Evolutionary conservation across 2,329 filamentous ascomycete species (phyloP), one percentile per base, ranked within the genome.

Genomic region (Verticillium klebahnii): DNA sequence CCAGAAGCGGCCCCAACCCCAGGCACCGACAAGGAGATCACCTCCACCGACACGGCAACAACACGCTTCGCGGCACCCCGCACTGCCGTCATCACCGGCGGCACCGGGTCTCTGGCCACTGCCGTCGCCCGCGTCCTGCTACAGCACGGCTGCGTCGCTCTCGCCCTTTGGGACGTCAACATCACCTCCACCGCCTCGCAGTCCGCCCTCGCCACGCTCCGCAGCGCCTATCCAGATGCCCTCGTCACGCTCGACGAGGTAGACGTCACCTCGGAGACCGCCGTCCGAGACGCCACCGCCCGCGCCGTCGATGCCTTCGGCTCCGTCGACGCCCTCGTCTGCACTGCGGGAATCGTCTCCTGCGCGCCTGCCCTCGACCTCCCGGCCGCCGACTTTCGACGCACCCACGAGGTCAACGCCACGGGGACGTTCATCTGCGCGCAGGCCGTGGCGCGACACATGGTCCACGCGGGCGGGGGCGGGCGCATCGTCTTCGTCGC

Each of bases 371-470:
- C 89, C 0, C 72, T 89, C 1, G 84, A 88, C 2, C 85, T 88
- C 76, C 74, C 79, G 0, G 73, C 81, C 0, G 75, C 78, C 1
- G 79, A 89, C 66, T 93, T 86, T 82, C 81, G 85, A 7, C 80
- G 81, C 32, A 82, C 89, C 0, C 69, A 92, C 23, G 89, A 91
- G 61, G 82, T 93, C 69, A 93, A 93, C 70, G 84, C 88, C 1
- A 90, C 88, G 0, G 90, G 90, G 0, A 78, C 82, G 0, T 93
- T 91, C 68, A 77, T 92, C 17, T 87, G 85, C 66, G 89, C 90
- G 0, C 89, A 91, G 66, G 89, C 89, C 2, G 76, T 73, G 0
- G 81, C 78, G 1, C 78, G 77, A 58, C 74, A 81, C n/a, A 88
- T 89, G 82, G 78, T 83, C 14, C 61, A 66, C 11, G 72, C 79